Percentiles rank a stretch among this genome's conserved stretches.
Evolutionary conservation across 805 yeast genomes (phyloP).

Genomic region (Candida nemodendra): DNA sequence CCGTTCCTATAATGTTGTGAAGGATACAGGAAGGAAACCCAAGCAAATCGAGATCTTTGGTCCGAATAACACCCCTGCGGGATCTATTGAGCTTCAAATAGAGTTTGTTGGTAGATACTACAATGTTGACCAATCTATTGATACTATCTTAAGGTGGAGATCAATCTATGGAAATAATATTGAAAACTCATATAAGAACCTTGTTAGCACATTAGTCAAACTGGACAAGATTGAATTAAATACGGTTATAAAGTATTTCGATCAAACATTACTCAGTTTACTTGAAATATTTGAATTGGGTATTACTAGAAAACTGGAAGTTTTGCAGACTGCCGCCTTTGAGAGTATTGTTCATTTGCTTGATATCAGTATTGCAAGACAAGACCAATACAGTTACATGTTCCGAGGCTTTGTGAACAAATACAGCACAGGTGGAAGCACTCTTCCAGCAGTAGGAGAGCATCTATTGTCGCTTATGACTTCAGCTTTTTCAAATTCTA

Average conservation of each 20-base stretch:
- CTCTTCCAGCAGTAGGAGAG: conserved; percentile 51
- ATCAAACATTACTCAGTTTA: conserved; percentile 47
- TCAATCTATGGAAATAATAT: conserved; percentile 42
- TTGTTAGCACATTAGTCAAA: conserved; percentile 45
- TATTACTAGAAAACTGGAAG: conserved; percentile 15
- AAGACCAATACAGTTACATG: conserved; percentile 58
- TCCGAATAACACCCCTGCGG: conserved; percentile 41
- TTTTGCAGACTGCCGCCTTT: conserved; percentile 40
- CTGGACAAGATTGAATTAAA: conserved; percentile 54
- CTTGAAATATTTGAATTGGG: conserved; percentile 35
- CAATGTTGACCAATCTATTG: conserved; percentile 57
- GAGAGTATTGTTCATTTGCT: conserved; percentile 59
- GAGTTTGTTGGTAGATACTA: conserved; percentile 68
- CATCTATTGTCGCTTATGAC: conserved; percentile 47
- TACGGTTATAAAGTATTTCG: conserved; percentile 58
- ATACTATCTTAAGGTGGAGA: conserved; percentile 54
- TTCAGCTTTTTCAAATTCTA: conserved; percentile 46
- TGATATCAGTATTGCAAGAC: conserved; percentile 63
- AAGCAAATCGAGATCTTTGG: conserved; percentile 43
- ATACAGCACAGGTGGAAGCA: conserved; percentile 16
- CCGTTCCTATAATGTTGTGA: conserved; percentile 27
- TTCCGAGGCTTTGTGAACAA: conserved; percentile 49
- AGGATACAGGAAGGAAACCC: conserved; percentile 42
- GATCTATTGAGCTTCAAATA: conserved; percentile 49
- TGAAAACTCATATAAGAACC: conserved; percentile 39